Evolutionary conservation across 1,139 yeast species (phyloP).

Genomic region (Yamadazyma siamensis): DNA sequence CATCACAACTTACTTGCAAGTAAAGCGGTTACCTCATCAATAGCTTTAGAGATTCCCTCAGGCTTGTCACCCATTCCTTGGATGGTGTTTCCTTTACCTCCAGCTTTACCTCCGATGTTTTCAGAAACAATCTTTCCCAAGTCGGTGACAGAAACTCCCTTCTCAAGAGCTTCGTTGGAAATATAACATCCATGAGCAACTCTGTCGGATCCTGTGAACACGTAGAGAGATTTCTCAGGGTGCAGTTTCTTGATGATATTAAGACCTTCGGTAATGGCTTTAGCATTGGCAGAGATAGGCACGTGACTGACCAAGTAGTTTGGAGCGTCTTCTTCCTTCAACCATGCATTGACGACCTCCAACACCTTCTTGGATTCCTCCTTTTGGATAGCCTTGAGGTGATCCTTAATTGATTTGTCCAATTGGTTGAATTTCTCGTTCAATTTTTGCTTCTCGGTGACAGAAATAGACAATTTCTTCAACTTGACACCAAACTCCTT

Average conservation of each 20-base stretch:
- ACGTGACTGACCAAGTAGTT: slow-evolving; percentile 64
- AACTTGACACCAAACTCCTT: slow-evolving; percentile 83
- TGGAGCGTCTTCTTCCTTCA: slow-evolving; percentile 42
- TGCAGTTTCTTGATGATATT: slow-evolving; percentile 76
- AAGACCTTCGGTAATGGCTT: slow-evolving; percentile 91
- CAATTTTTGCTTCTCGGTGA: slow-evolving; percentile 72
- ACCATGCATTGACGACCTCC: slow-evolving; percentile 74
- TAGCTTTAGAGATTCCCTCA: slow-evolving; percentile 66
- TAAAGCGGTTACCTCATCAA: slow-evolving; percentile 59
- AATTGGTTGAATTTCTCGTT: slow-evolving; percentile 71
- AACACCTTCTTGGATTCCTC: slow-evolving; percentile 79
- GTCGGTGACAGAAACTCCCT: slow-evolving; percentile 74
- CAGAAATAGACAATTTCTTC: slow-evolving; percentile 79
- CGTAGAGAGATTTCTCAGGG: slow-evolving; percentile 73
- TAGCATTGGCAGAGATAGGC: slow-evolving; percentile 78
- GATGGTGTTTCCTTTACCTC: slow-evolving; percentile 95
- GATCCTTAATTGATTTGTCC: slow-evolving; percentile 86
- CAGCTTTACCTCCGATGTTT: slow-evolving; percentile 93
- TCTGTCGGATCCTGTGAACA: slow-evolving; percentile 78
- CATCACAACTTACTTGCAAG: slow-evolving; percentile 54
- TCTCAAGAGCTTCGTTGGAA: slow-evolving; percentile 64
- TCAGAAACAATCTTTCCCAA: slow-evolving; percentile 69
- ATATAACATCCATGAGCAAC: slow-evolving; percentile 95
- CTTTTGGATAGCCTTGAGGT: slow-evolving; percentile 81
- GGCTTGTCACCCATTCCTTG: slow-evolving; percentile 96